These are phyloP conservation scores for Phytopythium mirpurense DNA, from an alignment of 352 stramenopile genomes.

Conservation along the genomic window DNA sequence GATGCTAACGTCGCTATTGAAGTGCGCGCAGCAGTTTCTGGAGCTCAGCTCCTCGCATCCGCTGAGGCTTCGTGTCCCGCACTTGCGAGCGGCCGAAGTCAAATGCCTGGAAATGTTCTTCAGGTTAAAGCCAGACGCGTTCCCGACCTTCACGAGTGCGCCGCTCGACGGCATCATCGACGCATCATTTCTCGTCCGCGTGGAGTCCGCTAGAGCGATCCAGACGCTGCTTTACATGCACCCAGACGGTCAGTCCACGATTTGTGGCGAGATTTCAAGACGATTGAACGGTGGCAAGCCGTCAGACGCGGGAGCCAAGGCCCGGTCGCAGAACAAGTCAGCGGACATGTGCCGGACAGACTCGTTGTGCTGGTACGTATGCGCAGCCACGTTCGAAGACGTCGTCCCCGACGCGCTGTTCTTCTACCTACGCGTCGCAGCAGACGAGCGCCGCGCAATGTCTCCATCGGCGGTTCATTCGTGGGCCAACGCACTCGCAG, in stretches of 20 bases:
- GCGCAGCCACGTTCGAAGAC: slow-evolving; percentile 53
- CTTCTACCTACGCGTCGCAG: slow-evolving; percentile 44
- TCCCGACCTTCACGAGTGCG: slow-evolving; percentile 45
- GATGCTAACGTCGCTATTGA: slow-evolving; percentile 34
- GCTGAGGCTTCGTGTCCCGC: slow-evolving; percentile 17
- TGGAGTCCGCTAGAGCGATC: slow-evolving; percentile 34
- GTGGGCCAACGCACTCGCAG: slow-evolving; percentile 42
- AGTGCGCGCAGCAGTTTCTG: slow-evolving; percentile 37
- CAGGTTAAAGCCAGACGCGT: slow-evolving; percentile 43
- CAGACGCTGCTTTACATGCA: slow-evolving; percentile 83
- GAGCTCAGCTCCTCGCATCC: slow-evolving; percentile 10
- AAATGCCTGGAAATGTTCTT: slow-evolving; percentile 67
- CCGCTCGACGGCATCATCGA: slow-evolving; percentile 47
- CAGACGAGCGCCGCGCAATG: slow-evolving; percentile 29
- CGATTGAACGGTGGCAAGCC: slow-evolving; percentile 3
- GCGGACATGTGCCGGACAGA: slow-evolving; percentile 25
- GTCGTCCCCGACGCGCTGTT: slow-evolving; percentile 48
- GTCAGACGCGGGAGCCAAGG: slow-evolving; percentile 5
- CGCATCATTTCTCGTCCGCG: slow-evolving; percentile 46
- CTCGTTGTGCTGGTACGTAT: slow-evolving; percentile 54
- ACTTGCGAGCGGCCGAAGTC: slow-evolving; percentile 31
- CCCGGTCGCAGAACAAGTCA: slow-evolving; percentile 4
- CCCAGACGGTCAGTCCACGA: slow-evolving; percentile 36
- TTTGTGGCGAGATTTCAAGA: slow-evolving; percentile 2
- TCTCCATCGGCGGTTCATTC: slow-evolving; percentile 27